A percentile compares a stretch with the other conserved stretches of the same genome.
Conservation (phyloP, 805 yeast genomes). For the Wickerhamiella lipophila region DNA sequence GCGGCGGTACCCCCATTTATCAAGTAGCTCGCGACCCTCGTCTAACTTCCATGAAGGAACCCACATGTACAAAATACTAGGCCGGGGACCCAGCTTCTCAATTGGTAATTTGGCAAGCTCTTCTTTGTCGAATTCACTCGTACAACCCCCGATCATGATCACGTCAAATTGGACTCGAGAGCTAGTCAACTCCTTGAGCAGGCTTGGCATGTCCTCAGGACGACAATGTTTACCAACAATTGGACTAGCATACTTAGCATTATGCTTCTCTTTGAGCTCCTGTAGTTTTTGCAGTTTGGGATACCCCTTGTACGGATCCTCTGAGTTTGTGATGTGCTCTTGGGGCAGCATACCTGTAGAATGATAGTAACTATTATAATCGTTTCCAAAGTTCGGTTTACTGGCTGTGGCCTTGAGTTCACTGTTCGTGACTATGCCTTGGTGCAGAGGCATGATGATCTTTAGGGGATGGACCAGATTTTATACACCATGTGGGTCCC, state of each 20-base stretch:
- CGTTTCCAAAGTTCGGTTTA: conserved; percentile 41
- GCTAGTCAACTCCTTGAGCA: conserved; percentile 49
- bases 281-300: conserved; percentile 67
- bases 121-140: conserved; percentile 55
- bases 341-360: conserved; percentile 54
- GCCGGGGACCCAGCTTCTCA: conserved; percentile 61
- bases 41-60: conserved; percentile 62
- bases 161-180: conserved; percentile 64
- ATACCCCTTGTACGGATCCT: conserved; percentile 65
- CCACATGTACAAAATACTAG: conserved; percentile 83
- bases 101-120: conserved; percentile 55
- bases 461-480: not conserved
- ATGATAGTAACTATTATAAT: conserved; percentile 57
- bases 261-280: conserved; percentile 49
- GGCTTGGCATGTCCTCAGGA: conserved; percentile 41
- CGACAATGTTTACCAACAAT: conserved; percentile 55
- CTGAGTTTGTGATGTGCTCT: conserved; percentile 49
- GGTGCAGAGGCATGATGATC: conserved; percentile 1
- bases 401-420: conserved; percentile 14
- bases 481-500: conserved; percentile 2
- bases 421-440: not conserved
- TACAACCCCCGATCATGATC: conserved; percentile 79
- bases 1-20: conserved; percentile 57
- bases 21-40: conserved; percentile 38
- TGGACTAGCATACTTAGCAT: conserved; percentile 38